Percentiles rank a stretch among this genome's conserved stretches.
Evolutionary conservation across 306 rosid genomes (phyloP).

Genomic region (Potentilla sterilis): DNA sequence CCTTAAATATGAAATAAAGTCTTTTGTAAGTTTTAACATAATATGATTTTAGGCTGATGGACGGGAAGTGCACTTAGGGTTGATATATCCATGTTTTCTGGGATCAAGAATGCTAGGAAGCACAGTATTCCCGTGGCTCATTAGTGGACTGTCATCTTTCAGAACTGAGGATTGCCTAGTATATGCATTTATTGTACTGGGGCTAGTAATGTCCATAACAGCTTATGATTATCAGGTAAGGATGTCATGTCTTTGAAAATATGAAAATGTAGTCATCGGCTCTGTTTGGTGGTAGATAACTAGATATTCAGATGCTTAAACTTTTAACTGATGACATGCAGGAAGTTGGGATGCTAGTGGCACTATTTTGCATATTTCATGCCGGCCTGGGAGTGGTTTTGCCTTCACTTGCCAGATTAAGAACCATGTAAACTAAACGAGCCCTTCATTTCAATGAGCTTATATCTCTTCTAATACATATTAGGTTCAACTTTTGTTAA

Average conservation of each 20-base stretch:
- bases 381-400: constrained; percentile 65
- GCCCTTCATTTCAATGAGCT: not conserved
- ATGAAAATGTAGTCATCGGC: constrained; percentile 16
- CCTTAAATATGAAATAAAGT: constrained; percentile 1
- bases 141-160: constrained; percentile 60
- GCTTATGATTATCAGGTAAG: constrained; percentile 92
- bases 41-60: constrained; percentile 80
- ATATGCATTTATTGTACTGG: constrained; percentile 53
- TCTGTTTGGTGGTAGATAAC: constrained; percentile 19
- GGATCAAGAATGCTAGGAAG: constrained; percentile 95
- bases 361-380: constrained; percentile 75
- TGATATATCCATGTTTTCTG: constrained; percentile 75
- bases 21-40: constrained; percentile 4
- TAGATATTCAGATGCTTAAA: constrained; percentile 21
- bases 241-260: constrained; percentile 15
- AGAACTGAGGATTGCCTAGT: constrained; percentile 79
- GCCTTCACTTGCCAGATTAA: constrained; percentile 91
- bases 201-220: constrained; percentile 56
- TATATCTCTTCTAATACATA: not conserved
- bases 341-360: constrained; percentile 79
- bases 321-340: constrained; percentile 37
- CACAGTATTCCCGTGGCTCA: constrained; percentile 77
- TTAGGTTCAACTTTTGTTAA: not conserved
- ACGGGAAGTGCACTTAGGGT: constrained; percentile 82
- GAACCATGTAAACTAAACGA: constrained; percentile 69